Percentiles rank a stretch among this genome's conserved stretches.
phyloP scores from a whole-genome alignment of 768 basidiomycete genomes.

The Calvatia gigantea region DNA sequence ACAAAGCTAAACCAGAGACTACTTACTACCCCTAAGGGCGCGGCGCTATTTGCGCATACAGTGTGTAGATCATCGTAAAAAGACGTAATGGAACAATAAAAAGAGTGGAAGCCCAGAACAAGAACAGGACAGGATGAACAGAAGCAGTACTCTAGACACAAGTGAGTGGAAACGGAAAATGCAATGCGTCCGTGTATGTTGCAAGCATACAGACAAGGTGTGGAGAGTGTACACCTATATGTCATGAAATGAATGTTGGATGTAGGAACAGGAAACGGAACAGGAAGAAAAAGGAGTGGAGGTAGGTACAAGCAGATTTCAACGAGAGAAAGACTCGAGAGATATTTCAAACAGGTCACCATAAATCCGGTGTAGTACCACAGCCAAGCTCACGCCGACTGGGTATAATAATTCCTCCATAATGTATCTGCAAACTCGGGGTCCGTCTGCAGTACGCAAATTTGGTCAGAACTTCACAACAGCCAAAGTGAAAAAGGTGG shows the following conservation, averaged over 20 bases:
- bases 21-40: too few species aligned
- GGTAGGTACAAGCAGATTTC: neutral
- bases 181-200: neutral
- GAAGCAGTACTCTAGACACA: too few species aligned
- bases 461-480: constrained; percentile 4
- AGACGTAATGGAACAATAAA: too few species aligned
- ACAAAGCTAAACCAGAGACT: too few species aligned
- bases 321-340: neutral
- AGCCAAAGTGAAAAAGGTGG: neutral
- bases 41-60: too few species aligned
- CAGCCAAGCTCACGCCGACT: neutral
- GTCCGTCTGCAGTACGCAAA: constrained; percentile 45
- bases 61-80: too few species aligned
- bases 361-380: neutral
- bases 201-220: neutral
- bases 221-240: neutral
- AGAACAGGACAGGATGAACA: too few species aligned
- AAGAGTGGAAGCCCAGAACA: too few species aligned
- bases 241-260: neutral
- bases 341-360: neutral
- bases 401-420: constrained; percentile 8
- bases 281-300: neutral
- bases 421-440: constrained; percentile 55
- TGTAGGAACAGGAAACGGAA: neutral
- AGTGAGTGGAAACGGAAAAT: neutral